Evolutionary conservation across 805 yeast species (phyloP), one percentile per base, ranked within the genome.

Genomic region (Hanseniaspora meyeri): DNA sequence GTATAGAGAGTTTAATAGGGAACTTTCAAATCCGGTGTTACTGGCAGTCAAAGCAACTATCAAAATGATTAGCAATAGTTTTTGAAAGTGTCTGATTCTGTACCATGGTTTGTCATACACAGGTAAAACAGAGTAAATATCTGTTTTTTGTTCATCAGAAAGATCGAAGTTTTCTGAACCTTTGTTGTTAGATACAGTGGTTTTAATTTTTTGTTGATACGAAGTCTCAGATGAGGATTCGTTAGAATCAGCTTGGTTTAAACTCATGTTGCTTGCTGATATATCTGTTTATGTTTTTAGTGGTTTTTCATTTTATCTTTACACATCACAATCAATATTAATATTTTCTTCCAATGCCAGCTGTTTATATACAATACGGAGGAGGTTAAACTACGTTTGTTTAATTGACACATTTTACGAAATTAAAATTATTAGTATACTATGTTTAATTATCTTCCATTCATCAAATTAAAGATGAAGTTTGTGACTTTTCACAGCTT

Each of bases 1-100:
- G 62, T 78, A 81, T 60, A 77, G 68, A 36, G 78, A 78, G 61
- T 77, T 77, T 61, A 77, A 65, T 72, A 78, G 68, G 12, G 75
- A 71, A 58, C 76, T 76, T 63, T 75, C 78, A 59, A 70, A 75
- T 57, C 78, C 78, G 38, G 69, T 72, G 59, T 74, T 75, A 49
- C 78, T 72, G 10, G 80, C 73, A 27, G 77, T 70, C 43, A 76
- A 64, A 27, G 78, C 70, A 56, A 73, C 68, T 32, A 76, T 65
- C 37, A 74, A 64, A 34, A 78, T 63, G 6, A 71, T 62, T 39
- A 66, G 60, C 58, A 73, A 70, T 59, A 79, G 68, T 27, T 60
- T 58, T 3, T 70, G 49, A 51, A 78, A 64, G 61, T 76, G 75
- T 12, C 69, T 68, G 11, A 70, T 71, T 24, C 60, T 60, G 58